phyloP scores from a whole-genome alignment of 257 asterid genomes.

The Coffea eugenioides region DNA sequence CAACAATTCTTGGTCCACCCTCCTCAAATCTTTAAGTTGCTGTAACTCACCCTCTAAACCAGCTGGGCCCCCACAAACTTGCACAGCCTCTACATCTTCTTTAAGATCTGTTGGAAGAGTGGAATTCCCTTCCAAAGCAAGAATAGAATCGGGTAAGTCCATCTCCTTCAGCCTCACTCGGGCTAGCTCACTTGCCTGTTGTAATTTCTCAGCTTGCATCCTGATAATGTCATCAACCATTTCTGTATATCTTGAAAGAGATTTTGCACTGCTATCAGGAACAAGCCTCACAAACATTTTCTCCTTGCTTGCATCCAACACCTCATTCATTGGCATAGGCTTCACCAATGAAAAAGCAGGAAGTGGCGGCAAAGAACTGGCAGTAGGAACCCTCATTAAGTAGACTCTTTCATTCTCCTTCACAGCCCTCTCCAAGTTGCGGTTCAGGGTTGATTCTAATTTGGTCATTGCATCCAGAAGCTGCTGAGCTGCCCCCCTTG shows the following conservation, averaged over 20 bases:
- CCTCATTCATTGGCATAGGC: constrained; percentile 87
- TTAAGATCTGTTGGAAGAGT: constrained; percentile 59
- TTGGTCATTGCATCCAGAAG: constrained; percentile 76
- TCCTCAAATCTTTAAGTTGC: constrained; percentile 86
- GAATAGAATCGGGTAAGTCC: constrained; percentile 94
- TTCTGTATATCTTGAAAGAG: constrained; percentile 93
- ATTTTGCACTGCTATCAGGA: constrained; percentile 92
- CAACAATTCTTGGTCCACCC: constrained; percentile 90
- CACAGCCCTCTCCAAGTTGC: constrained; percentile 80
- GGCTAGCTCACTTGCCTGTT: constrained; percentile 97
- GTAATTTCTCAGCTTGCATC: constrained; percentile 95
- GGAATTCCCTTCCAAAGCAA: constrained; percentile 81
- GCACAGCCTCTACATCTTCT: constrained; percentile 92
- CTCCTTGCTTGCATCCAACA: constrained; percentile 82
- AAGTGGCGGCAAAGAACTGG: constrained; percentile 76
- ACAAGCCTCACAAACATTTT: constrained; percentile 94
- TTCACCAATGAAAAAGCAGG: constrained; percentile 92
- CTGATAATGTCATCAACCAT: constrained; percentile 92
- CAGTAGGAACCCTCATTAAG: constrained; percentile 89
- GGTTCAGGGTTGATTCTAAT: constrained; percentile 62
- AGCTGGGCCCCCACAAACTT: constrained; percentile 92
- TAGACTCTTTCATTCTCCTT: constrained; percentile 98
- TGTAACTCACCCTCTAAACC: constrained; percentile 89
- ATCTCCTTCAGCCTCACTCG: constrained; percentile 93
- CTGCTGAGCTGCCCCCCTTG: constrained; percentile 86